Evolutionary conservation across 2,329 filamentous ascomycete genomes (phyloP), one percentile per base, ranked within the genome.

Genomic region (Ascochyta viciae-villosae): DNA sequence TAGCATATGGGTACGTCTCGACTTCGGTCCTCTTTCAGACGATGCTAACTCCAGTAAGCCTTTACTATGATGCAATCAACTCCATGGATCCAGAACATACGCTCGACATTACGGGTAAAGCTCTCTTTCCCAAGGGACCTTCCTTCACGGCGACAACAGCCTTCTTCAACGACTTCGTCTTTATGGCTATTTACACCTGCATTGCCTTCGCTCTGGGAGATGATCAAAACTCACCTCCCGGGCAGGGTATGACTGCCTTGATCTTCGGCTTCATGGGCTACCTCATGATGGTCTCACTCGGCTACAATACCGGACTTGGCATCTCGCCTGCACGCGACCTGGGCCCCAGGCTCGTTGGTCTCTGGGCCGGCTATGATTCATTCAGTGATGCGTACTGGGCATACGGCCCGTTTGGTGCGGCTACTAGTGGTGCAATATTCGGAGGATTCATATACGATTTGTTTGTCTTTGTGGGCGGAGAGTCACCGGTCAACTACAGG

Each of bases 241-340:
- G 78, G 1, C 77, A 77, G 9, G 68, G 68, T 5, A 71, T 72
- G 54, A 90, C 88, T 70, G 88, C 76, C 1, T 66, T 67, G 6
- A 66, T 69, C n/a, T 61, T 71, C 27, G 65, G 70, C 5, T 63
- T 72, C 33, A 59, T 64, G 8, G 62, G 52, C 6, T 68, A 67
- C 44, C 58, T 69, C 24, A 63, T 68, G 26, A 67, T 64, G 60
- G 60, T 72, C 3, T 61, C 65, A 0, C 52, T 70, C 7, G 67
- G 67, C 8, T 70, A 70, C 55, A 71, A 71, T 38, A 69, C 65
- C 4, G 70, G 71, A 31, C 60, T 70, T 6, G 72, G 87, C 10
- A 88, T 91, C 58, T 90, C 90, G 63, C 75, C 89, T 38, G 88
- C 88, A 22, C 83, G 88, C 71, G 89, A 91, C 64, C 88, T 91